Conservation (phyloP, 1,284 basidiomycete genomes). For the Cryptococcus neoformans region DNA sequence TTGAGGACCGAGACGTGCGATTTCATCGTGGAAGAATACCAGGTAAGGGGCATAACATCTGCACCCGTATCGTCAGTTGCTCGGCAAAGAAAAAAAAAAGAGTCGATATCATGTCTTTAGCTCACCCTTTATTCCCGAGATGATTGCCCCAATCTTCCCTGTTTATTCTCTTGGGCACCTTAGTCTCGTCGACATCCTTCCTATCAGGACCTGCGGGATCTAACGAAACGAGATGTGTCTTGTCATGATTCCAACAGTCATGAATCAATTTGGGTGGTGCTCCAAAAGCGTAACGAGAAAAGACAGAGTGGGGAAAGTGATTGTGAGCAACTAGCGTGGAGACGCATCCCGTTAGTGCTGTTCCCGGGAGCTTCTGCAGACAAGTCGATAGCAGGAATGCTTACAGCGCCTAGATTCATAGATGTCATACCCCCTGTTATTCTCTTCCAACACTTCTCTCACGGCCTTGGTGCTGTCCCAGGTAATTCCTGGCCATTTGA, state of each 20-base stretch:
- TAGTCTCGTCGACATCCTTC: constrained; percentile 16
- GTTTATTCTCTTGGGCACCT: constrained; percentile 28
- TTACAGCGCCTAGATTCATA: constrained; percentile 49
- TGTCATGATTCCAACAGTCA: constrained; percentile 41
- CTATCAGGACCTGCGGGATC: constrained; percentile 48
- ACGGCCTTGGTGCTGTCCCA: constrained; percentile 53
- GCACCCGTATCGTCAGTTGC: not conserved
- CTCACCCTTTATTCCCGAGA: constrained; percentile 58
- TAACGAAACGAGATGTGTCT: constrained; percentile 52
- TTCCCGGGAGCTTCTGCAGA: not conserved
- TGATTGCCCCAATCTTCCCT: constrained; percentile 57
- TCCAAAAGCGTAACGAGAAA: constrained; percentile 64
- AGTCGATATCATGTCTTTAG: not conserved
- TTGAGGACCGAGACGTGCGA: constrained; percentile 52
- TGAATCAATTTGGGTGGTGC: constrained; percentile 56
- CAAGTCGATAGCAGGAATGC: constrained; percentile 1
- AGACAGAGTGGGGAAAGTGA: constrained; percentile 54
- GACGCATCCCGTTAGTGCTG: not conserved
- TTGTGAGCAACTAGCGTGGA: constrained; percentile 53
- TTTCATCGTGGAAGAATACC: constrained; percentile 57
- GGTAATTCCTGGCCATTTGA: constrained; percentile 54
- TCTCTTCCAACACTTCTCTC: constrained; percentile 57
- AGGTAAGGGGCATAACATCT: constrained; percentile 59
- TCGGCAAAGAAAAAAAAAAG: not conserved
- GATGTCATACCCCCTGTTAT: constrained; percentile 60